Evolutionary conservation across 148 eudicot species (phyloP).

Genomic region (Amaranthus hypochondriacus): DNA sequence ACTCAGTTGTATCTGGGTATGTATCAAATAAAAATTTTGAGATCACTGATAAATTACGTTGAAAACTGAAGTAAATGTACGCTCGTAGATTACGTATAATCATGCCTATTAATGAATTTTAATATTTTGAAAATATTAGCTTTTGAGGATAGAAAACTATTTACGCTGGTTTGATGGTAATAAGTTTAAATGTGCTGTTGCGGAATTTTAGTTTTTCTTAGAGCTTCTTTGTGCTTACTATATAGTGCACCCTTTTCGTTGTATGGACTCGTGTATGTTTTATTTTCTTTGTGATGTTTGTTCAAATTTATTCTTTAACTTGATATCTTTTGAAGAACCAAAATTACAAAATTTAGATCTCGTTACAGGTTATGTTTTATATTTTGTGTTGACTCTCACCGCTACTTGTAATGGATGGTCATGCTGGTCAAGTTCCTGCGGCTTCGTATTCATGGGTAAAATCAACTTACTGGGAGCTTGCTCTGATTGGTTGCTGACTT

Average conservation of each 20-base stretch:
- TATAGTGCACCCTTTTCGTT: background rate
- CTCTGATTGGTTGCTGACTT: background rate
- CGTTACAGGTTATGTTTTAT: constrained; percentile 65
- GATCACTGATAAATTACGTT: too few relatives aligned
- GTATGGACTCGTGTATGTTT: background rate
- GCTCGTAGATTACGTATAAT: too few relatives aligned
- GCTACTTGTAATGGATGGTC: constrained; percentile 88
- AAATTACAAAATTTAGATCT: constrained; percentile 16
- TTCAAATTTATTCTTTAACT: background rate
- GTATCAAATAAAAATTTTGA: too few relatives aligned
- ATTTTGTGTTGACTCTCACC: constrained; percentile 61
- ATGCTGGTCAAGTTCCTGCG: constrained; percentile 80
- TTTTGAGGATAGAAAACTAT: too few relatives aligned
- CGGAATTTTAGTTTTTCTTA: too few relatives aligned
- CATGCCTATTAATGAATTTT: too few relatives aligned
- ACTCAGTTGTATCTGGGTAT: too few relatives aligned
- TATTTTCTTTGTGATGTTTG: constrained; percentile 10
- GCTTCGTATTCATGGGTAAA: constrained; percentile 86
- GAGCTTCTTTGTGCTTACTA: too few relatives aligned
- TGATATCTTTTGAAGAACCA: background rate
- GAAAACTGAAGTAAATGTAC: too few relatives aligned
- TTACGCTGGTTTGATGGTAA: too few relatives aligned
- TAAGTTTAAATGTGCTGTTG: too few relatives aligned
- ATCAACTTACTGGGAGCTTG: background rate
- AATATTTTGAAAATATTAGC: too few relatives aligned